Percentiles rank a stretch among this genome's conserved stretches.
Evolutionary conservation across 2,329 filamentous ascomycete species (phyloP).

Genomic region (Elsinoe ampelina): DNA sequence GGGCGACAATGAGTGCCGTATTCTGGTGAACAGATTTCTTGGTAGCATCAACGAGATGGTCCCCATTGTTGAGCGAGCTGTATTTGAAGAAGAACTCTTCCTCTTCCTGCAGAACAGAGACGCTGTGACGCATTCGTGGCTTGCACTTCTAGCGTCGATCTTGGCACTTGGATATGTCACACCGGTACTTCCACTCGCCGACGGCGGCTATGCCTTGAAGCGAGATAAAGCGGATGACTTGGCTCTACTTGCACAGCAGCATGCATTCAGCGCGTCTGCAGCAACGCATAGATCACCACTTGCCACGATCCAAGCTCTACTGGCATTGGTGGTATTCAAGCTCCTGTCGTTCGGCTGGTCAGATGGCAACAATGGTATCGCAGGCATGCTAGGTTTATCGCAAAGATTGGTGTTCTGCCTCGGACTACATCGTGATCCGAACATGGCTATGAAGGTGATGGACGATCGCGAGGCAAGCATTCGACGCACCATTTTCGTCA

Average conservation of each 20-base stretch:
- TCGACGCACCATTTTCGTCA: constrained; percentile 1
- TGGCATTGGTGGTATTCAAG: neutral
- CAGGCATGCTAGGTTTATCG: neutral
- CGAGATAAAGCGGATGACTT: neutral
- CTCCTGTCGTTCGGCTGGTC: neutral
- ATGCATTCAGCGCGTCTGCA: neutral
- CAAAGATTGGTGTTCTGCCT: neutral
- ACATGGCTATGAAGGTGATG: neutral
- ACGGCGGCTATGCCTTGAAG: neutral
- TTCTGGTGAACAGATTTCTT: neutral
- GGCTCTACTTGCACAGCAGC: neutral
- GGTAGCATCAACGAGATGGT: neutral
- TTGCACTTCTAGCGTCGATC: neutral
- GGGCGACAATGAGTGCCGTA: neutral
- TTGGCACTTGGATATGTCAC: constrained; percentile 1
- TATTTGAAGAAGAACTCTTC: neutral
- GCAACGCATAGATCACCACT: neutral
- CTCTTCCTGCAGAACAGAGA: neutral
- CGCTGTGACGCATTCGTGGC: neutral
- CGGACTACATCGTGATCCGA: constrained; percentile 2
- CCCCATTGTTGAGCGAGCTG: neutral
- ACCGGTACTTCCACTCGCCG: neutral
- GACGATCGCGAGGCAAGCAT: neutral
- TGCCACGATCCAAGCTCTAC: neutral
- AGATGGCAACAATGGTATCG: constrained; percentile 6